Evolutionary conservation across 2,329 filamentous ascomycete genomes (phyloP).

Genomic region (Verticillium alfalfae): DNA sequence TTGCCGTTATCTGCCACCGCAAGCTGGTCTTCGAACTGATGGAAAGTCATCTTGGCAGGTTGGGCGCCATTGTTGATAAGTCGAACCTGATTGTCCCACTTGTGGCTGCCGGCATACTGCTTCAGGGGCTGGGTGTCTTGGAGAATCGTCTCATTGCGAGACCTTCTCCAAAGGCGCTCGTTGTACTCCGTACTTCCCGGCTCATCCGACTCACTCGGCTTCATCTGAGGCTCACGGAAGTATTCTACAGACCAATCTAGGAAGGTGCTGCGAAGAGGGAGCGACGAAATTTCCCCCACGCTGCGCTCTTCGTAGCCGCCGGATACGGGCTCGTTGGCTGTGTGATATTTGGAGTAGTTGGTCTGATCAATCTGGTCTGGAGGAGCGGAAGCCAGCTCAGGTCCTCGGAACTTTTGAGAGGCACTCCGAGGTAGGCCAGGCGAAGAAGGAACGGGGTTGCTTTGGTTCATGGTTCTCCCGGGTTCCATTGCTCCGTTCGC

Average conservation of each 20-base stretch:
- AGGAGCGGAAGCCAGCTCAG: constrained; percentile 43
- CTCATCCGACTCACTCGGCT: constrained; percentile 89
- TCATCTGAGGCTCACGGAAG: constrained; percentile 98
- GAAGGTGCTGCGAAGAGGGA: constrained; percentile 80
- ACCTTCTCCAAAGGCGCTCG: constrained; percentile 83
- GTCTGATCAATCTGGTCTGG: constrained; percentile 71
- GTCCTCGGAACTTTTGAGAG: constrained; percentile 33
- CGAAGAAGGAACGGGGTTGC: constrained; percentile 15
- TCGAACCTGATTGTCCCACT: constrained; percentile 78
- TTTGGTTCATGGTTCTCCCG: constrained; percentile 5
- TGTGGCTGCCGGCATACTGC: constrained; percentile 74
- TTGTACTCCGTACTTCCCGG: constrained; percentile 97
- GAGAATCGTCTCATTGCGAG: constrained; percentile 88
- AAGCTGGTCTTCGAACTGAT: constrained; percentile 95
- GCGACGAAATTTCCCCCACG: constrained; percentile 48
- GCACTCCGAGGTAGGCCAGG: constrained; percentile 27
- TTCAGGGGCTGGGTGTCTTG: constrained; percentile 92
- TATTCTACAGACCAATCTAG: constrained; percentile 96
- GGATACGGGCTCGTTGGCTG: constrained; percentile 73
- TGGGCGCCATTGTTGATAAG: constrained; percentile 88
- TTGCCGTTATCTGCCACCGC: constrained; percentile 91
- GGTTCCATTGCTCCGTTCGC: background rate
- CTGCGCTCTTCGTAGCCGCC: constrained; percentile 65
- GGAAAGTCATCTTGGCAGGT: constrained; percentile 88
- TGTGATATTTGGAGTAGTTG: constrained; percentile 65